These are phyloP conservation scores for Cercophora newfieldiana DNA, from an alignment of 495 filamentous ascomycete species.

Conservation along the genomic window DNA sequence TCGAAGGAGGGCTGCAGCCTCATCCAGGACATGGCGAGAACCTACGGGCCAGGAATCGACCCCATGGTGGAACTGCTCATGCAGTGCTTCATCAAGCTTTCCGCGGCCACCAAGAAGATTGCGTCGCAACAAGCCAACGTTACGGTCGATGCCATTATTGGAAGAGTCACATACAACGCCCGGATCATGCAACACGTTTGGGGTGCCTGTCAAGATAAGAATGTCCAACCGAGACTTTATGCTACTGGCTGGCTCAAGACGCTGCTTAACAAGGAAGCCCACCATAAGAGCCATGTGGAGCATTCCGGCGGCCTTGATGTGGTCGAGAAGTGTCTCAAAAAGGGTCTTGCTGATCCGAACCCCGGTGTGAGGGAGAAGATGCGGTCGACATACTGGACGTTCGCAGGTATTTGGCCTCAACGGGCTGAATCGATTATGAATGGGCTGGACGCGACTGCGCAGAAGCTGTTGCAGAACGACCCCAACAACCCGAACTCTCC, in stretches of 20 bases:
- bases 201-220: constrained; percentile 84
- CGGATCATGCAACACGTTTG: constrained; percentile 83
- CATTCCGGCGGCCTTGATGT: constrained; percentile 77
- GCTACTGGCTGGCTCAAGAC: constrained; percentile 82
- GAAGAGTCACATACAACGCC: constrained; percentile 71
- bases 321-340: constrained; percentile 85
- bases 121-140: constrained; percentile 73
- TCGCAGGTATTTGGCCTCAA: constrained; percentile 72
- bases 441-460: constrained; percentile 69
- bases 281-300: constrained; percentile 79
- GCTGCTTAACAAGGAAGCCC: constrained; percentile 71
- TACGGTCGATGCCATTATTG: constrained; percentile 73
- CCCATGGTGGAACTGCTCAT: constrained; percentile 87
- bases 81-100: constrained; percentile 86
- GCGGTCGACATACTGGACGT: constrained; percentile 83
- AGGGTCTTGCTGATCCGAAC: constrained; percentile 81
- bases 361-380: constrained; percentile 81
- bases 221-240: constrained; percentile 76
- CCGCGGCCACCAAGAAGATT: constrained; percentile 86
- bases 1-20: constrained; percentile 81
- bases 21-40: constrained; percentile 80
- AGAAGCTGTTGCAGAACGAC: constrained; percentile 74
- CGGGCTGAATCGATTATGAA: constrained; percentile 75
- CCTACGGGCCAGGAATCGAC: constrained; percentile 76
- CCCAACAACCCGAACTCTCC: constrained; percentile 73